These are phyloP conservation scores for Bipolaris gigantea DNA, from an alignment of 2,329 filamentous ascomycete genomes.

Conservation along the genomic window DNA sequence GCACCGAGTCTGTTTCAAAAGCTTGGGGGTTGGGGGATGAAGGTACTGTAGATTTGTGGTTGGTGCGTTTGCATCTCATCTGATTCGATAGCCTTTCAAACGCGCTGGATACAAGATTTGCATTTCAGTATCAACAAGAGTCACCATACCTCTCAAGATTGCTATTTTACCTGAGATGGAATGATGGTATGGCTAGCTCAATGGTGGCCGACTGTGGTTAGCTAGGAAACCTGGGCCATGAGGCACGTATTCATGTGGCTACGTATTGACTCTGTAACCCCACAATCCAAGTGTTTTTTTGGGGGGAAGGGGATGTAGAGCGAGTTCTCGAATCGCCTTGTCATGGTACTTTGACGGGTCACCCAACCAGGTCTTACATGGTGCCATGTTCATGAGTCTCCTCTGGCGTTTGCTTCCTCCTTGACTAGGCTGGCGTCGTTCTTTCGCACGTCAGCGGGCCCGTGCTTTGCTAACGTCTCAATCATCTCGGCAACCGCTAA, in stretches of 20 bases:
- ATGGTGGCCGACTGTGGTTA: not conserved
- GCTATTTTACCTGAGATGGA: too few species aligned
- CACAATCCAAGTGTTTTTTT: not conserved
- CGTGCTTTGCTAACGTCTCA: constrained; percentile 25
- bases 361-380: not conserved
- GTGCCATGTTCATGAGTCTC: not conserved
- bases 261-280: not conserved
- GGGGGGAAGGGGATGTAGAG: not conserved
- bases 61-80: too few species aligned
- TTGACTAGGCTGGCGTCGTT: not conserved
- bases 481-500: constrained; percentile 27
- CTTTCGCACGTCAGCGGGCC: constrained; percentile 4
- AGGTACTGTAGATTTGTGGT: too few species aligned
- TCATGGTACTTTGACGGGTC: not conserved
- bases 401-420: not conserved
- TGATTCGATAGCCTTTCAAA: too few species aligned
- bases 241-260: too few species aligned
- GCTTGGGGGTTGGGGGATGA: too few species aligned
- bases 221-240: not conserved
- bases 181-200: too few species aligned
- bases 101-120: too few species aligned
- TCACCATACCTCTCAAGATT: too few species aligned
- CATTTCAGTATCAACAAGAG: too few species aligned
- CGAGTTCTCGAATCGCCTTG: not conserved
- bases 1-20: too few species aligned